These are phyloP conservation scores for Candida sanyiensis DNA, from an alignment of 805 yeast species.

Conservation along the genomic window DNA sequence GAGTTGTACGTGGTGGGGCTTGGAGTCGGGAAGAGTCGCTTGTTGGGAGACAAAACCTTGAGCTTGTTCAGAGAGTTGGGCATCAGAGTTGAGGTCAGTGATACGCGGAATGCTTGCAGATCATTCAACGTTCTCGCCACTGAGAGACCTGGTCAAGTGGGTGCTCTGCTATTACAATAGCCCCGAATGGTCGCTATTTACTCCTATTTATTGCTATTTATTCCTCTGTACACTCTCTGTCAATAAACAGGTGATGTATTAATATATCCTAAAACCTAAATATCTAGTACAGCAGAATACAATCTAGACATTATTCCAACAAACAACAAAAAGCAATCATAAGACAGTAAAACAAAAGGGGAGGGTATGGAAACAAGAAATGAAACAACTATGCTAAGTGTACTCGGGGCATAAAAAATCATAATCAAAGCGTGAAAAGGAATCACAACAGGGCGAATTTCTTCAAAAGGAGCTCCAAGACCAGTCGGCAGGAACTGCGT, in stretches of 20 bases:
- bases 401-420: too few relatives aligned
- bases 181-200: too few relatives aligned
- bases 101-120: conserved; percentile 60
- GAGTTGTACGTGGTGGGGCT: conserved; percentile 69
- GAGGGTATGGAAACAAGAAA: neutral
- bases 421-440: neutral
- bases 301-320: neutral
- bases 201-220: too few relatives aligned
- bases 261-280: neutral
- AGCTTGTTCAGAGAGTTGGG: conserved; percentile 50
- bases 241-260: neutral
- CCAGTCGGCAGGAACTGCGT: conserved; percentile 58
- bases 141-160: conserved; percentile 71
- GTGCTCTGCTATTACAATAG: conserved; percentile 70
- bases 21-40: conserved; percentile 52
- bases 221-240: conserved; percentile 2
- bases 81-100: conserved; percentile 63
- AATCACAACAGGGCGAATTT: neutral
- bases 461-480: conserved; percentile 54
- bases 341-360: neutral
- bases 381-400: too few relatives aligned
- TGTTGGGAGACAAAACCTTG: conserved; percentile 53
- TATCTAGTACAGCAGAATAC: too few relatives aligned
- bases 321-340: neutral
- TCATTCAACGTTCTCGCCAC: conserved; percentile 73